Evolutionary conservation across 495 filamentous ascomycete species (phyloP).

Genomic region (Trichoderma reesei): DNA sequence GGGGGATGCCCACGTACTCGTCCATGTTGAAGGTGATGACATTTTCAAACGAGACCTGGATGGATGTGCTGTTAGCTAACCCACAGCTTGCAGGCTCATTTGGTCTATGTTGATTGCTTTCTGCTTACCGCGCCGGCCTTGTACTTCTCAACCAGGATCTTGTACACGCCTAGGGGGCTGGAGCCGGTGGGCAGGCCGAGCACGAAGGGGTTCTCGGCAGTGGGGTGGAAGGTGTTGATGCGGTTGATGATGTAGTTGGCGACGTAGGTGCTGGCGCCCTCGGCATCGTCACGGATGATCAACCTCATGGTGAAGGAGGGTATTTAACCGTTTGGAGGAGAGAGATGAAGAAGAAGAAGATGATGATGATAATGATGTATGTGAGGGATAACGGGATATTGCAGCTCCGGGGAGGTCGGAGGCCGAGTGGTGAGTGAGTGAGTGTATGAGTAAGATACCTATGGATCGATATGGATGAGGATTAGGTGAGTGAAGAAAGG

Average conservation of each 20-base stretch:
- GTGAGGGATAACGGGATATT: background rate
- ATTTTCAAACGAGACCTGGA: conserved; percentile 68
- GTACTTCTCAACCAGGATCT: conserved; percentile 61
- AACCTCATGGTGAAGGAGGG: conserved; percentile 53
- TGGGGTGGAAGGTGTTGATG: conserved; percentile 65
- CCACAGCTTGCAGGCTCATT: background rate
- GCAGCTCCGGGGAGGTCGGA: background rate
- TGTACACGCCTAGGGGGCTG: conserved; percentile 70
- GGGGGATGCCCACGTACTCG: conserved; percentile 75
- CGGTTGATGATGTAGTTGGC: conserved; percentile 76
- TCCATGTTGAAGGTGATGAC: conserved; percentile 93
- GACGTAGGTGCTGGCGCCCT: conserved; percentile 59
- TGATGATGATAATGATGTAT: conserved; percentile 11
- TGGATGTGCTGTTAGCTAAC: conserved; percentile 1
- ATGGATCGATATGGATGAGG: background rate
- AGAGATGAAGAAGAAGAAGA: conserved; percentile 14
- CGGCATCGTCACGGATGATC: conserved; percentile 65
- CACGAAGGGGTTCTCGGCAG: conserved; percentile 62
- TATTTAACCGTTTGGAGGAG: conserved; percentile 14
- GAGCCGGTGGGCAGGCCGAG: conserved; percentile 78
- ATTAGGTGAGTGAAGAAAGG: background rate
- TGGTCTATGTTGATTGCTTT: background rate
- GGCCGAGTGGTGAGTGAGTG: too few relatives aligned
- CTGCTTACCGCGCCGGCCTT: conserved; percentile 52
- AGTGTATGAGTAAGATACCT: too few relatives aligned